Conservation (phyloP, 2,329 filamentous ascomycete genomes). For the Meredithiella fracta region DNA sequence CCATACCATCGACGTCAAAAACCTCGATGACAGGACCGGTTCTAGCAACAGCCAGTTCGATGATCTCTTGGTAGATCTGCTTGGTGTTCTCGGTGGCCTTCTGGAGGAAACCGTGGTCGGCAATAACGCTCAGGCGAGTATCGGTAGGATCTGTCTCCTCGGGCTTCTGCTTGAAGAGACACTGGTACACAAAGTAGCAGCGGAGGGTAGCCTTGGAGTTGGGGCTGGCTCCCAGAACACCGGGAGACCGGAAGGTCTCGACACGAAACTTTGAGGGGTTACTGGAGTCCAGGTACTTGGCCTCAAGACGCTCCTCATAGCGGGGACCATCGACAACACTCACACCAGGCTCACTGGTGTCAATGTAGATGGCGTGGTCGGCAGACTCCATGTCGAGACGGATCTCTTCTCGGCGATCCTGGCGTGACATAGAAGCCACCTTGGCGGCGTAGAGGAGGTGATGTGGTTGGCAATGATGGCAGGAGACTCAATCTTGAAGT, state of each 20-base stretch:
- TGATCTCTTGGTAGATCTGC: slow-evolving; percentile 86
- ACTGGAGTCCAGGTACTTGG: slow-evolving; percentile 81
- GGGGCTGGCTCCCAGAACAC: slow-evolving; percentile 50
- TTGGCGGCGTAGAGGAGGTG: slow-evolving; percentile 95
- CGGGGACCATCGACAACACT: slow-evolving; percentile 62
- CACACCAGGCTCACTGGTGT: slow-evolving; percentile 81
- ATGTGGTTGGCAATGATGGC: slow-evolving; percentile 86
- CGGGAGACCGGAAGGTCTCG: slow-evolving; percentile 90
- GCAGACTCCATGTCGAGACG: slow-evolving; percentile 84
- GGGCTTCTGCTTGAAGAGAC: slow-evolving; percentile 62
- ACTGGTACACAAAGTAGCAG: slow-evolving; percentile 98
- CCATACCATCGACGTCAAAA: slow-evolving; percentile 81
- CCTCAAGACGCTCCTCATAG: slow-evolving; percentile 85
- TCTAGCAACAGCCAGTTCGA: slow-evolving; percentile 65
- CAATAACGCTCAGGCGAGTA: slow-evolving; percentile 78
- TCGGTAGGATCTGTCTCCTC: slow-evolving; percentile 59
- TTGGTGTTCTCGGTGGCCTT: slow-evolving; percentile 95
- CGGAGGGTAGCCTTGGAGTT: slow-evolving; percentile 68
- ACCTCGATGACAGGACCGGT: slow-evolving; percentile 95
- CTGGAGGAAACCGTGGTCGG: slow-evolving; percentile 82
- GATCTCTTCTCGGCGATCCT: slow-evolving; percentile 90
- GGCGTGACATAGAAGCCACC: slow-evolving; percentile 78
- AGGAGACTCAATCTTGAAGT: slow-evolving; percentile 80
- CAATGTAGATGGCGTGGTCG: slow-evolving; percentile 96
- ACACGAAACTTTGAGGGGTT: slow-evolving; percentile 68